Evolutionary conservation across 768 basidiomycete genomes (phyloP), one percentile per base, ranked within the genome.

Genomic region (Mycena pura): DNA sequence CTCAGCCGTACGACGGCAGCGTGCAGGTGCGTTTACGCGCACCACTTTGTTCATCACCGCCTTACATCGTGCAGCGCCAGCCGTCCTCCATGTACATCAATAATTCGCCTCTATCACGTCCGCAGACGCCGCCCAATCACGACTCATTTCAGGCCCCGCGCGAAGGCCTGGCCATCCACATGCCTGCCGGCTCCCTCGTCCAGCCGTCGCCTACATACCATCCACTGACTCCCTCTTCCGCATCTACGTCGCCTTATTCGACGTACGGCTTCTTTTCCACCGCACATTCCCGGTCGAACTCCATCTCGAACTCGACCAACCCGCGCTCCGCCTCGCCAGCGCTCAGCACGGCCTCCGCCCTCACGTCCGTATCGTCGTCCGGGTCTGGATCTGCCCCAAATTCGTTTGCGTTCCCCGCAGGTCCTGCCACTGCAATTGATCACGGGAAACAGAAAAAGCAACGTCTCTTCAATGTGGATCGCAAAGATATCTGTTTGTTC

Each of bases 401-500:
- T 28, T 62, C 70, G 27, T 68, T 70, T 50, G 43, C 64, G 17
- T 64, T 55, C 34, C 44, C 62, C 17, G n/a, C 41, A n/a, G 44
- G 72, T 65, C 11, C 67, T 68, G 49, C 72, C 66, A 73, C 69
- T 65, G 69, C 70, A n/a, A n/a, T n/a, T n/a, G n/a, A 5, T 69
- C 73, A 44, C 75, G 76, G 28, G 71, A 86, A 89, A 67, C 85
- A 88, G 54, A 82, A 82, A 66, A 93, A 93, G 73, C 84, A 86
- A 69, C 86, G 90, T 48, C 85, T 96, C 40, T 86, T 85, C 69
- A 90, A 90, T 70, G 78, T 82, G 27, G 89, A 93, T 69, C 86
- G 91, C 64, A 89, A 87, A 70, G 78, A 81, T 15, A 94, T 96
- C 57, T 95, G 93, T 68, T 55, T 80, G 13, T 89, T 86, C 71